Evolutionary conservation across 345 rosid genomes (phyloP).

Genomic region (Cardamine chenopodiifolia): DNA sequence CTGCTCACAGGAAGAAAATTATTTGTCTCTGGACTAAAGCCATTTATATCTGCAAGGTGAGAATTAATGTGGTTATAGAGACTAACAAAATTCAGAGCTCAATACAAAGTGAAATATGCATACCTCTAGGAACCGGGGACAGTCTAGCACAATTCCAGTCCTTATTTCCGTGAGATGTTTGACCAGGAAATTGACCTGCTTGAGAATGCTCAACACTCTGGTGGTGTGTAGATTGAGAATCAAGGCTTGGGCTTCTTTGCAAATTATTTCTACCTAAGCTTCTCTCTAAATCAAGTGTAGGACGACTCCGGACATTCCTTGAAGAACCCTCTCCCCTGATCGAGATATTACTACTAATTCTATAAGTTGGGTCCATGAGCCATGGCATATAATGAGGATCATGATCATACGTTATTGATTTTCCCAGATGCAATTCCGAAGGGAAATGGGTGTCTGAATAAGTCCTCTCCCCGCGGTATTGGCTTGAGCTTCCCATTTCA

Average conservation of each 20-base stretch:
- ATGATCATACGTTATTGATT: constrained; percentile 45
- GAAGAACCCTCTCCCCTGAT: constrained; percentile 67
- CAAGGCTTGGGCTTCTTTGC: constrained; percentile 48
- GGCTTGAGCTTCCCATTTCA: constrained; percentile 76
- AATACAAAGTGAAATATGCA: constrained; percentile 47
- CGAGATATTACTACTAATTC: constrained; percentile 54
- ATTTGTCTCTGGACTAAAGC: constrained; percentile 54
- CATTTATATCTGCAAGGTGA: constrained; percentile 57
- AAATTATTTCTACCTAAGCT: constrained; percentile 52
- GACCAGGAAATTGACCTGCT: constrained; percentile 52
- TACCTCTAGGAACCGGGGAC: constrained; percentile 61
- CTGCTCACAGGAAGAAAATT: constrained; percentile 50
- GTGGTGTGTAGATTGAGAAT: constrained; percentile 46
- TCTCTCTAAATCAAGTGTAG: constrained; percentile 64
- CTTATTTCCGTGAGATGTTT: constrained; percentile 45
- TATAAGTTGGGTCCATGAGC: constrained; percentile 50
- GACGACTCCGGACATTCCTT: constrained; percentile 82
- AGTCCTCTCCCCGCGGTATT: constrained; percentile 58
- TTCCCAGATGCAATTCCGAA: constrained; percentile 57
- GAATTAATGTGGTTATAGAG: constrained; percentile 19
- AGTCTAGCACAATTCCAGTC: constrained; percentile 63
- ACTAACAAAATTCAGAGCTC: background rate
- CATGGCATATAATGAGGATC: constrained; percentile 57
- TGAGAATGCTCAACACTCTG: constrained; percentile 53
- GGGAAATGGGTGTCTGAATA: constrained; percentile 63